Conservation (phyloP, 441 rosid species). For the Adansonia gregorii region DNA sequence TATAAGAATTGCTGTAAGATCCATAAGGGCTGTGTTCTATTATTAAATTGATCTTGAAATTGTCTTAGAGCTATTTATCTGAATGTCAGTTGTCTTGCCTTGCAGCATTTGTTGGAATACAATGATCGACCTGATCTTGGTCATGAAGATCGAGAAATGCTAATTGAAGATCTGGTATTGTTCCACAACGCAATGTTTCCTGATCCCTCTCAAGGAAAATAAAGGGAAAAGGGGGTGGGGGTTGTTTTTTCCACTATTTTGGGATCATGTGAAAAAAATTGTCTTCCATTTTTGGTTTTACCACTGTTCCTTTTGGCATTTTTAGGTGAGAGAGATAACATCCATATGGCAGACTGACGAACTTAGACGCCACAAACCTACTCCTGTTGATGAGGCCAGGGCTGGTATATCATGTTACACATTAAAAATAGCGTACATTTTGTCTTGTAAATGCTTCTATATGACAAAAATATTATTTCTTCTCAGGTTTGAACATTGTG, state of each 20-base stretch:
- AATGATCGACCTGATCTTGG: conserved; percentile 92
- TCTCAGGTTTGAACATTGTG: conserved; percentile 87
- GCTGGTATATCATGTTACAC: conserved; percentile 58
- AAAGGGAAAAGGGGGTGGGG: background rate
- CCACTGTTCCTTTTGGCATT: conserved; percentile 26
- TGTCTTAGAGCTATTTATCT: conserved; percentile 23
- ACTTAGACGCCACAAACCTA: conserved; percentile 94
- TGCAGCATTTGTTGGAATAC: conserved; percentile 91
- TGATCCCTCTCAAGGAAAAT: conserved; percentile 23
- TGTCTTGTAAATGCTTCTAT: background rate
- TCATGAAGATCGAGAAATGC: conserved; percentile 89
- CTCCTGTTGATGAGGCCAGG: conserved; percentile 96
- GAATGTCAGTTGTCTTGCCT: conserved; percentile 28
- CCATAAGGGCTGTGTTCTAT: conserved; percentile 8
- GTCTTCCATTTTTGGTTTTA: conserved; percentile 11
- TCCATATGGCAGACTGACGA: conserved; percentile 98
- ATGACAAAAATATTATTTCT: conserved; percentile 20
- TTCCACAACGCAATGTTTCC: conserved; percentile 28
- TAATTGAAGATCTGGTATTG: conserved; percentile 91
- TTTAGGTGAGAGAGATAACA: conserved; percentile 89
- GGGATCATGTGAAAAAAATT: background rate
- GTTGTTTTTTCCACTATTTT: conserved; percentile 2
- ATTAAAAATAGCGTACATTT: conserved; percentile 14
- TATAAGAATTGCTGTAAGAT: conserved; percentile 85
- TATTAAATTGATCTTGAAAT: conserved; percentile 24